Evolutionary conservation across 208 protist species (phyloP), one percentile per base, ranked within the genome.

Genomic region (Trypanosoma brucei): DNA sequence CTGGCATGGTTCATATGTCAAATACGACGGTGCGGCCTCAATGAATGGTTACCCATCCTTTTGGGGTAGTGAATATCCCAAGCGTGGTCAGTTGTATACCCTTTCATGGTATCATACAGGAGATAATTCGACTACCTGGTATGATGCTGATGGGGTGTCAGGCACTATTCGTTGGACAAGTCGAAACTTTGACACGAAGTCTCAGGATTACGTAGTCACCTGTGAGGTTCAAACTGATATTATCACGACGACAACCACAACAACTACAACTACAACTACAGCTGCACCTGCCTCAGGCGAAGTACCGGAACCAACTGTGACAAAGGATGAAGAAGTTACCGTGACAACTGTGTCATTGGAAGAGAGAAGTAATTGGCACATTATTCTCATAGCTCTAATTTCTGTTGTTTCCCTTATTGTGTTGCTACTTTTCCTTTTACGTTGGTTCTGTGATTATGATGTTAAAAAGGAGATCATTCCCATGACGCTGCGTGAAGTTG

Each of bases 1-100:
- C 30, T 59, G 55, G 37, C 40, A 30, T 45, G 37, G 40, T 45
- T 59, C 55, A 6, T 34, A 35, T 31, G 6, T 6, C 6, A n/a
- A n/a, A 6, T 6, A 8, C 6, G 6, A n/a, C 31, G 50, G n/a
- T 31, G 7, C 50, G 8, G 50, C 9, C 50, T n/a, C 50, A 34
- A 6, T 54, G 50, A 54, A 54, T 34, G 50, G 50, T n/a, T 54
- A 54, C 50, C 42, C 50, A 8, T 54, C 50, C 5, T n/a, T 35
- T 34, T 54, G 50, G 50, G 31, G 50, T 33, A n/a, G 31, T 35
- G 11, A 35, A 5, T 54, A 54, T n/a, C 50, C 50, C 22, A 54
- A 54, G 31, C 6, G 30, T 34, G 31, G 50, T 33, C 6, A 54
- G 22, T 34, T 54, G 31, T 35, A 54, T 31, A n/a, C 30, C 50